Base-by-base conservation (phyloP, 805 yeast species). In the Kazachstania taianensis region DNA sequence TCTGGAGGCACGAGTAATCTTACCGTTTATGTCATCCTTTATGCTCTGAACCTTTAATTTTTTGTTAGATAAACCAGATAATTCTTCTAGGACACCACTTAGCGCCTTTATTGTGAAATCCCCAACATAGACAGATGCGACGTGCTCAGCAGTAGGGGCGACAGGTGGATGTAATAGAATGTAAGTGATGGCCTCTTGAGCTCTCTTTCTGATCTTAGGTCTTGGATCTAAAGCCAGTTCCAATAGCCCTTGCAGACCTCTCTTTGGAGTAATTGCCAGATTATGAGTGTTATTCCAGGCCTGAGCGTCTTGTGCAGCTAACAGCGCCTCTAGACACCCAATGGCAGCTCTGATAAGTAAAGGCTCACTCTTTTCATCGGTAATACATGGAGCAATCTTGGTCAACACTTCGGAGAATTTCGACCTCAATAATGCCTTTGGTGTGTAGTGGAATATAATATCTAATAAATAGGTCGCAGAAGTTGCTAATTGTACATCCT, bases 151-250 rank as follows among this genome's bases (percentile, higher is more conserved):
- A 10, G 78, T 68, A 7, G 94, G 89, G 8, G 86, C 81, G 0
- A 81, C 69, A 8, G 95, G 94, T 7, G 78, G 75, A 42, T 70
- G 70, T 2, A 62, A 45, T 41, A 92, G 63, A 20, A 92, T 64
- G 3, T 66, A 69, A 33, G 69, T 62, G n/a, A 92, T 69, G 2
- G 96, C 82, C 39, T 92, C 98, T 50, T 78, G 81, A 1, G 97
- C 94, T 65, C 96, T 79, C 71, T 81, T 84, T 57, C 98, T 75
- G 9, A 92, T 94, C 51, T 92, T 92, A 25, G 98, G 98, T 54
- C 97, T 74, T 31, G 81, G 80, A 59, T 92, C 96, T 29, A 83
- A 62, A 0, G 89, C 74, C 42, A 85, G 67, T 55, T 82, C 85
- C 40, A 87, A 61, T 40, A 87, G 60, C 31, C 89, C 94, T 27